A percentile compares a stretch with the other conserved stretches of the same genome.
These are phyloP conservation scores for Phytophthora podocarpi DNA, from an alignment of 352 stramenopile genomes.

Conservation along the genomic window DNA sequence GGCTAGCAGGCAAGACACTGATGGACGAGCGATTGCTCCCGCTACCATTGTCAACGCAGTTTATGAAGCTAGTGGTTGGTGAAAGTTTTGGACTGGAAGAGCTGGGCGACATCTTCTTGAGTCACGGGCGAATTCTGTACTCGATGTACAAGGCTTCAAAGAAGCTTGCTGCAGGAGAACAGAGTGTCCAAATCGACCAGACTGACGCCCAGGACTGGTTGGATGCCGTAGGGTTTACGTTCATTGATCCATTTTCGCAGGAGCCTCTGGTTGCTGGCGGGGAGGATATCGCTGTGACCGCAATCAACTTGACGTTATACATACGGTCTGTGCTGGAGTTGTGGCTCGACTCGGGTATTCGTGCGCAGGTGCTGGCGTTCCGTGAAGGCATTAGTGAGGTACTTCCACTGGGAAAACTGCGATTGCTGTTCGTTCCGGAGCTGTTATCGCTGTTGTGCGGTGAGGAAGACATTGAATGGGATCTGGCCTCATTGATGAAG, in stretches of 20 bases:
- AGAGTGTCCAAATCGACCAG: constrained; percentile 60
- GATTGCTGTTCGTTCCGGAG: constrained; percentile 71
- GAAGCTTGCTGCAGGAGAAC: constrained; percentile 29
- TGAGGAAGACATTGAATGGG: constrained; percentile 76
- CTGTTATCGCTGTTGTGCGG: constrained; percentile 73
- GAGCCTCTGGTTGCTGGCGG: constrained; percentile 55
- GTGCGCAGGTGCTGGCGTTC: constrained; percentile 71
- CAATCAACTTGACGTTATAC: constrained; percentile 60
- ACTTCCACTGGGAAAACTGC: constrained; percentile 69
- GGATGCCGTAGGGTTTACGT: constrained; percentile 67
- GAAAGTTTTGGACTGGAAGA: constrained; percentile 62
- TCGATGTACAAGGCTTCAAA: constrained; percentile 56
- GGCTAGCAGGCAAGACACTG: constrained; percentile 78
- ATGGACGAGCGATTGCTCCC: constrained; percentile 84
- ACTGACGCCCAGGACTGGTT: constrained; percentile 63
- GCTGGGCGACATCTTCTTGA: constrained; percentile 63
- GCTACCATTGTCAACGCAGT: constrained; percentile 72
- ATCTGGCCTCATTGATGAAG: constrained; percentile 60
- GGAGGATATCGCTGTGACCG: constrained; percentile 50
- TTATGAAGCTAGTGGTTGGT: constrained; percentile 78
- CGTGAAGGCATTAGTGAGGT: constrained; percentile 80
- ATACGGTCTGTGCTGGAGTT: constrained; percentile 59
- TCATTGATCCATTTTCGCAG: constrained; percentile 82
- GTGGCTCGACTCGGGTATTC: constrained; percentile 74
- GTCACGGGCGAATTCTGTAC: constrained; percentile 63